Base-by-base conservation (phyloP, 2,329 filamentous ascomycete genomes). In the Colletotrichum endophyticum region DNA sequence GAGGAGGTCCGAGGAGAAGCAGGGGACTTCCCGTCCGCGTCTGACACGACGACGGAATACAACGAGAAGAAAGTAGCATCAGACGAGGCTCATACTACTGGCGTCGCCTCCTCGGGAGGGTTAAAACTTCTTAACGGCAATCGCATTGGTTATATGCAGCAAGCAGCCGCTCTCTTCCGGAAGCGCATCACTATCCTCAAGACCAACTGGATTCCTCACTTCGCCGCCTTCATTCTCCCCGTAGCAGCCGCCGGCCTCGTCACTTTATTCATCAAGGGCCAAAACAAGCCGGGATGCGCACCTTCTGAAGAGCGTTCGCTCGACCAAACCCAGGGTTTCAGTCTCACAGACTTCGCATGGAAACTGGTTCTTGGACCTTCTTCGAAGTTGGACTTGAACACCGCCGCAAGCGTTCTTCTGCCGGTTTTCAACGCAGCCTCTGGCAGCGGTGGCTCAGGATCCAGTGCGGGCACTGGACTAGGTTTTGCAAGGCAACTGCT, bases 101-200 rank as follows among this genome's bases (percentile, higher is more conserved):
- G 72, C 25, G 53, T n/a, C 7, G 62, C n/a, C 7, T 27, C 53
- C 13, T 74, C 76, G 3, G 84, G 84, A 15, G 85, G 85, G 1
- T 81, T 93, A 6, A 86, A 91, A 77, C 91, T 95, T 72, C 89
- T 92, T 39, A 93, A 94, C 6, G 96, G 96, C 1, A 89, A 89
- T 77, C 91, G 89, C 8, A 93, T 96, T 39, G 91, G 93, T 6
- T 94, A 95, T 82, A 84, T 91, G 61, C 89, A 89, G 78, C 96
- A 98, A 86, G 91, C 92, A 1, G 87, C 89, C 81, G 93, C 98
- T 2, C 86, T 98, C 8, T 95, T 98, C 83, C 86, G 88, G 70
- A 98, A 98, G 84, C 91, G 96, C 34, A 86, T 92, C 74, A 95
- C 92, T 0, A 94, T 98, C 44, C 88, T 98, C 68, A 93, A 94